These are phyloP conservation scores for Chalciporus chontae DNA, from an alignment of 768 basidiomycete species.

Conservation along the genomic window DNA sequence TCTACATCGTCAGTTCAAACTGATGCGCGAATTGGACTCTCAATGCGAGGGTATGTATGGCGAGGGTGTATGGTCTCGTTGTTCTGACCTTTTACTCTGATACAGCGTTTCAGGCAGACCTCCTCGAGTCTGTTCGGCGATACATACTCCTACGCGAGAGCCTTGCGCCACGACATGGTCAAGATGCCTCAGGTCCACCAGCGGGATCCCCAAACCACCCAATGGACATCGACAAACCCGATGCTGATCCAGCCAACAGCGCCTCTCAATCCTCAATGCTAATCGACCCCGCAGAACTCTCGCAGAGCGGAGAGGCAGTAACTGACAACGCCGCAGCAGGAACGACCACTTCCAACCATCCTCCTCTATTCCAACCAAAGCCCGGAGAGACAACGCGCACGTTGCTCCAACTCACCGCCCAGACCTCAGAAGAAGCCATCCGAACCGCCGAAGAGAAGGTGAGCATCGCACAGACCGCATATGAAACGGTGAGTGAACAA, in stretches of 20 bases:
- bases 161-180: slow-evolving; percentile 14
- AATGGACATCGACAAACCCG: neutral
- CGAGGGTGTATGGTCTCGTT: neutral
- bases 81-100: slow-evolving; percentile 5
- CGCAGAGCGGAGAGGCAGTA: neutral
- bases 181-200: neutral
- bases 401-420: slow-evolving; percentile 56
- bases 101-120: slow-evolving; percentile 38
- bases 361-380: slow-evolving; percentile 13
- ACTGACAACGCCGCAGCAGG: neutral
- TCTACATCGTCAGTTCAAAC: slow-evolving; percentile 62
- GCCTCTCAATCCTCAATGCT: slow-evolving; percentile 1
- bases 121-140: slow-evolving; percentile 43
- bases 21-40: slow-evolving; percentile 72
- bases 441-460: slow-evolving; percentile 75
- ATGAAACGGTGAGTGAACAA: slow-evolving; percentile 55
- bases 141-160: slow-evolving; percentile 43
- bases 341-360: neutral
- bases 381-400: slow-evolving; percentile 40
- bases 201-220: neutral
- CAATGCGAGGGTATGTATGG: slow-evolving; percentile 50
- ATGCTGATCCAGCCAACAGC: neutral
- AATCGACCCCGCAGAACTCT: slow-evolving; percentile 4
- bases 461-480: slow-evolving; percentile 65
- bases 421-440: slow-evolving; percentile 55